phyloP scores from a whole-genome alignment of 805 yeast species.

The Wickerhamomyces rabaulensis region DNA sequence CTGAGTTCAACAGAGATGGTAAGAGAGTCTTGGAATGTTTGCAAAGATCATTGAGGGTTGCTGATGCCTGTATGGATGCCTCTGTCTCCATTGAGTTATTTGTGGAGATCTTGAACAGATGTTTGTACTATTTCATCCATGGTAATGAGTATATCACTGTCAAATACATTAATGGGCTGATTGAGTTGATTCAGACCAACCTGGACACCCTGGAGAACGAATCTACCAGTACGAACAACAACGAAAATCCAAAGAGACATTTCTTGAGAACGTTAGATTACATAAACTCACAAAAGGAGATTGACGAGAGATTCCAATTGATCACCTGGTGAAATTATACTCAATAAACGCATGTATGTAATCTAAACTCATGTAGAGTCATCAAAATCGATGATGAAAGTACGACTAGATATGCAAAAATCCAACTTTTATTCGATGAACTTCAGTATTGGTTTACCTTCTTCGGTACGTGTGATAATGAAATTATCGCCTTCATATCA shows the following conservation, averaged over 20 bases:
- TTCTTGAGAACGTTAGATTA: constrained; percentile 71
- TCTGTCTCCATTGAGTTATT: constrained; percentile 73
- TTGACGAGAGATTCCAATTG: constrained; percentile 63
- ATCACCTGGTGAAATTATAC: constrained; percentile 30
- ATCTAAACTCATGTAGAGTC: too few species aligned
- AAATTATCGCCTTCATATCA: too few species aligned
- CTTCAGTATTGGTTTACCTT: too few species aligned
- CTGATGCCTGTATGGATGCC: constrained; percentile 89
- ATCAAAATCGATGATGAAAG: too few species aligned
- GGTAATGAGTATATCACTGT: constrained; percentile 67
- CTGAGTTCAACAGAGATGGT: constrained; percentile 39
- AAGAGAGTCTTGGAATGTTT: constrained; percentile 87
- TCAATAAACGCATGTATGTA: too few species aligned
- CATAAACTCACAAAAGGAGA: constrained; percentile 59
- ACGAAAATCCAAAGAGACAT: constrained; percentile 33
- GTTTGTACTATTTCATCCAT: constrained; percentile 78
- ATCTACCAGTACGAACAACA: constrained; percentile 4
- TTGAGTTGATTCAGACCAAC: constrained; percentile 72
- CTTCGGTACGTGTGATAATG: too few species aligned
- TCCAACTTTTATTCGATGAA: too few species aligned
- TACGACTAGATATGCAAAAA: too few species aligned
- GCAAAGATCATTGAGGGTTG: constrained; percentile 81
- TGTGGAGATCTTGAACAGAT: constrained; percentile 83
- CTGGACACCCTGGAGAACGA: constrained; percentile 27
- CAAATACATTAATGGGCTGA: constrained; percentile 77